Evolutionary conservation across 129 eudicot species (phyloP).

Genomic region (Flaveria ramosissima): DNA sequence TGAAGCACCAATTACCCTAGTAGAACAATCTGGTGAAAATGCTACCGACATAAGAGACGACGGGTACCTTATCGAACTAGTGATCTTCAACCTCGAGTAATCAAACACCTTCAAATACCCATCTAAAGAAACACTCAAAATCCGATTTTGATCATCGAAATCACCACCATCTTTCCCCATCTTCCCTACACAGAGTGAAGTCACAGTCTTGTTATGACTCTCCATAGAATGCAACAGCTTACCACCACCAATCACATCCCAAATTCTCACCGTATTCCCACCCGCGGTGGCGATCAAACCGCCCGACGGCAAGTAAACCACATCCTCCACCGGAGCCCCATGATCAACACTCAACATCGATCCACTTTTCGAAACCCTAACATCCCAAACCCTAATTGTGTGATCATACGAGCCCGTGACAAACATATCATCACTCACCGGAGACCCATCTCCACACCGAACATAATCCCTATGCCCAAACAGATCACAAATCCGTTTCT

Average conservation of each 20-base stretch:
- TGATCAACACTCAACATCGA: conserved; percentile 61
- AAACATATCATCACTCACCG: conserved; percentile 76
- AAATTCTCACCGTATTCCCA: conserved; percentile 77
- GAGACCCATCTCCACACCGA: conserved; percentile 66
- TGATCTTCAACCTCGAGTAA: conserved; percentile 68
- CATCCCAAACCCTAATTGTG: conserved; percentile 82
- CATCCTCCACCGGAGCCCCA: conserved; percentile 92
- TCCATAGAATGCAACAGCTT: conserved; percentile 75
- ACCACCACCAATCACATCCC: conserved; percentile 98
- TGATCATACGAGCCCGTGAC: conserved; percentile 84
- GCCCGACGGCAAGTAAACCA: conserved; percentile 75
- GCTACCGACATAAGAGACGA: conserved; percentile 70
- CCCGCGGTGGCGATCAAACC: conserved; percentile 92
- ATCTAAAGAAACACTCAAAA: conserved; percentile 85
- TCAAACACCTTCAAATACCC: conserved; percentile 89
- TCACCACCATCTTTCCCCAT: conserved; percentile 51
- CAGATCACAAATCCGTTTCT: conserved; percentile 28
- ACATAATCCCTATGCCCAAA: conserved; percentile 93
- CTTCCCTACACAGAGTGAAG: conserved; percentile 70
- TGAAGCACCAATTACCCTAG: conserved; percentile 73
- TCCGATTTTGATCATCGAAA: conserved; percentile 54
- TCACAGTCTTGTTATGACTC: conserved; percentile 85
- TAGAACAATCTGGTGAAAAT: conserved; percentile 70
- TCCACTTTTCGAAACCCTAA: conserved; percentile 46
- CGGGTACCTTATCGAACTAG: conserved; percentile 76